Conservation (phyloP, 2,329 filamentous ascomycete genomes). For the Colletotrichum zoysiae region DNA sequence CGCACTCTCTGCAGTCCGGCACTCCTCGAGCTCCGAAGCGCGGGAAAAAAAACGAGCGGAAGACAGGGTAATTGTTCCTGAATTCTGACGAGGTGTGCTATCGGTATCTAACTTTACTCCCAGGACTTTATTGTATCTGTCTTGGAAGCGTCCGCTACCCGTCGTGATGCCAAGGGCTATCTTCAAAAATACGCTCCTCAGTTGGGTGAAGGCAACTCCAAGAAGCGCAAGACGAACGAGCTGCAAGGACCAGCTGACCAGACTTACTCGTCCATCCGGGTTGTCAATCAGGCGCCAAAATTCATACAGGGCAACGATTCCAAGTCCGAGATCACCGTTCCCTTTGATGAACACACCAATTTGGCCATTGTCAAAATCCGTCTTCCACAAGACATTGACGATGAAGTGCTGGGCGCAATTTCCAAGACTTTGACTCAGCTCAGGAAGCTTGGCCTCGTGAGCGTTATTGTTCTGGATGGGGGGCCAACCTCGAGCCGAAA, state of each 20-base stretch:
- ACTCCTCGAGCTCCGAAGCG: conserved; percentile 35
- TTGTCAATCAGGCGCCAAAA: conserved; percentile 50
- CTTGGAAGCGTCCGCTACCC: conserved; percentile 89
- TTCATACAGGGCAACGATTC: conserved; percentile 52
- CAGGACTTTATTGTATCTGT: conserved; percentile 90
- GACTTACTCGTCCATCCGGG: conserved; percentile 46
- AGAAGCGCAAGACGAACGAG: conserved; percentile 17
- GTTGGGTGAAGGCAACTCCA: conserved; percentile 18
- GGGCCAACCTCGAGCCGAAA: conserved; percentile 56
- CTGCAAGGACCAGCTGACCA: conserved; percentile 20
- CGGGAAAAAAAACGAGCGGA: conserved; percentile 60
- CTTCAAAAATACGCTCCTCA: conserved; percentile 79
- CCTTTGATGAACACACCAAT: conserved; percentile 59
- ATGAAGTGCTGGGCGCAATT: conserved; percentile 78
- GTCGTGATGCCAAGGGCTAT: conserved; percentile 92
- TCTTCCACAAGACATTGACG: conserved; percentile 77
- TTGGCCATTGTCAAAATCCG: conserved; percentile 89
- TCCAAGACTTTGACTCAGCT: conserved; percentile 88
- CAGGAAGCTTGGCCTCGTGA: conserved; percentile 82
- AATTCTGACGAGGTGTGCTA: too few species aligned
- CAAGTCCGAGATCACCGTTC: conserved; percentile 11
- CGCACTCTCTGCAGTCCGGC: conserved; percentile 35
- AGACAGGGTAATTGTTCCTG: conserved; percentile 56
- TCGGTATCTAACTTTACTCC: conserved; percentile 26
- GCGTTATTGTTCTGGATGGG: conserved; percentile 86